Evolutionary conservation across 257 asterid species (phyloP).

Genomic region (Petunia secreta): DNA sequence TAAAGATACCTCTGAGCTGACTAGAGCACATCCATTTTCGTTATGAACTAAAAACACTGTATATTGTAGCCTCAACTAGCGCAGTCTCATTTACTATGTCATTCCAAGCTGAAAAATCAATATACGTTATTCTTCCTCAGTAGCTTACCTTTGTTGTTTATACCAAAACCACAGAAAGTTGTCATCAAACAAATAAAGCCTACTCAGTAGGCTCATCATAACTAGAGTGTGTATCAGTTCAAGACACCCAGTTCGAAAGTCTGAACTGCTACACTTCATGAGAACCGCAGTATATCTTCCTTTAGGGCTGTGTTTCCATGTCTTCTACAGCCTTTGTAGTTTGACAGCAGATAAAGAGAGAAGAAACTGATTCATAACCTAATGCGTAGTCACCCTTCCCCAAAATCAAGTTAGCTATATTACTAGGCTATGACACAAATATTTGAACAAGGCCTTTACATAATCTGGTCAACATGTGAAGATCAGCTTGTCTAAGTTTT

Average conservation of each 20-base stretch:
- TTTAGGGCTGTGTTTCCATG: conserved; percentile 20
- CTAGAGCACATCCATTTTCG: neutral
- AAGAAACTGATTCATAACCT: neutral
- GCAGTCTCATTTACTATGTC: neutral
- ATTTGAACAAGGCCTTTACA: neutral
- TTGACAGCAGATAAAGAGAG: neutral
- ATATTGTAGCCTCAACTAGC: neutral
- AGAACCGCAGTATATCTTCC: neutral
- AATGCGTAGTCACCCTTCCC: neutral
- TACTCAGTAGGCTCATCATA: neutral
- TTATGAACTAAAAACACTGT: neutral
- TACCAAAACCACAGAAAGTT: neutral
- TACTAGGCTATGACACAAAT: neutral
- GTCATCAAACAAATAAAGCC: conserved; percentile 10
- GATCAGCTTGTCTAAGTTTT: neutral
- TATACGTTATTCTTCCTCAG: neutral
- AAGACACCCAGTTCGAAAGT: conserved; percentile 1
- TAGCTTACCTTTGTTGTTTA: neutral
- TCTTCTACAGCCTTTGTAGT: conserved; percentile 1
- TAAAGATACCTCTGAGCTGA: conserved; percentile 6
- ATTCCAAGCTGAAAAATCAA: neutral
- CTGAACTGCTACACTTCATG: conserved; percentile 8
- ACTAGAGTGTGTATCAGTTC: neutral
- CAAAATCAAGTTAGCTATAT: conserved; percentile 9
- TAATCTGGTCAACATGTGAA: conserved; percentile 6